Percentiles rank a stretch among this genome's conserved stretches.
Evolutionary conservation across 2,329 filamentous ascomycete genomes (phyloP).

Genomic region (Diaporthe ilicicola): DNA sequence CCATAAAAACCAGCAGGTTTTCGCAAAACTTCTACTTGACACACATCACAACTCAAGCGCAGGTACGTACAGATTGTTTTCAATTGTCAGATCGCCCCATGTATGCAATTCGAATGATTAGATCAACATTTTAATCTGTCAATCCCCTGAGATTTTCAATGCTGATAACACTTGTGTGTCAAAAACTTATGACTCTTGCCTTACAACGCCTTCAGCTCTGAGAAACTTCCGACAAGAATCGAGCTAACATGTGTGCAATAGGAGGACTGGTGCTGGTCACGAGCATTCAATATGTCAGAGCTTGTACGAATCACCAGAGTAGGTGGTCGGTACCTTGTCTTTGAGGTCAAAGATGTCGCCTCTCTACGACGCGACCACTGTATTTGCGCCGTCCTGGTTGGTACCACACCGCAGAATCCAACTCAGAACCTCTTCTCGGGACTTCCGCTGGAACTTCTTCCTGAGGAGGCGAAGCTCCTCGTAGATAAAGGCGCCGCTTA

Average conservation of each 20-base stretch:
- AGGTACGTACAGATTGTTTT: constrained; percentile 36
- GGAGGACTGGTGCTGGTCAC: background rate
- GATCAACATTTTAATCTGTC: constrained; percentile 59
- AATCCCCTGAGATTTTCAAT: constrained; percentile 64
- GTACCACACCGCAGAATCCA: constrained; percentile 88
- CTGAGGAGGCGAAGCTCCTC: constrained; percentile 86
- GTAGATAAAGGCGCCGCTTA: constrained; percentile 80
- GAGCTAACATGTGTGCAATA: constrained; percentile 31
- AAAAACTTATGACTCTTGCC: constrained; percentile 45
- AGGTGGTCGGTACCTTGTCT: constrained; percentile 84
- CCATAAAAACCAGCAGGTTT: constrained; percentile 26
- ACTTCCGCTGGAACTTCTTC: constrained; percentile 86
- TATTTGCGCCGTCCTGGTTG: constrained; percentile 86
- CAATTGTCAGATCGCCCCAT: background rate
- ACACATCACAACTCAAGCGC: constrained; percentile 32
- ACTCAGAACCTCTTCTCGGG: constrained; percentile 96
- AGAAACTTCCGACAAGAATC: constrained; percentile 30
- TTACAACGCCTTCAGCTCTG: background rate
- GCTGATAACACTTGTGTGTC: constrained; percentile 42
- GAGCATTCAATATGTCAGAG: constrained; percentile 43
- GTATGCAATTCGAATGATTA: constrained; percentile 54
- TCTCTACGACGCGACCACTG: constrained; percentile 81
- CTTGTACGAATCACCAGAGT: constrained; percentile 84
- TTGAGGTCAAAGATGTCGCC: constrained; percentile 83
- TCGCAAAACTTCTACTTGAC: constrained; percentile 28